Percentiles rank a stretch among this genome's conserved stretches.
phyloP scores from a whole-genome alignment of 176 grass and related monocot genomes.

The Avena eriantha region DNA sequence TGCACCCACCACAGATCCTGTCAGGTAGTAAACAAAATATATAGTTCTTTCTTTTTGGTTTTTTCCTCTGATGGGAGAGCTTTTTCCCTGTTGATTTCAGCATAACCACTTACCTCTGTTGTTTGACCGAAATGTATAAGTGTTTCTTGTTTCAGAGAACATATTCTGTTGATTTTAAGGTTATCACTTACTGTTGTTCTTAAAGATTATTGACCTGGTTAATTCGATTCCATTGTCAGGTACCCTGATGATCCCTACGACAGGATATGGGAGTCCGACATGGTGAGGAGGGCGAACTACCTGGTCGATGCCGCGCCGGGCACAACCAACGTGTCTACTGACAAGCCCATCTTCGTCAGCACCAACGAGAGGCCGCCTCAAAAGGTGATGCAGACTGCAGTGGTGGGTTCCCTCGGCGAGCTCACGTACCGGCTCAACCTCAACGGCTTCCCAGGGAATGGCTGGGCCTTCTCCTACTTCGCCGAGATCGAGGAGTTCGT shows the following conservation, averaged over 20 bases:
- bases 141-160: no score
- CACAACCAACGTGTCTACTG: slow-evolving; percentile 74
- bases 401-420: slow-evolving; percentile 68
- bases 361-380: slow-evolving; percentile 65
- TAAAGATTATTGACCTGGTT: neutral
- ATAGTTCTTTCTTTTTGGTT: neutral
- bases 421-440: slow-evolving; percentile 88
- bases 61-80: no score
- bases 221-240: slow-evolving; percentile 1
- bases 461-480: slow-evolving; percentile 88
- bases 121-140: no score
- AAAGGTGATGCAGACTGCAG: slow-evolving; percentile 95
- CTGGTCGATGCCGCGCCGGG: slow-evolving; percentile 84
- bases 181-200: neutral
- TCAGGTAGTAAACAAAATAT: slow-evolving; percentile 45
- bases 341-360: slow-evolving; percentile 55
- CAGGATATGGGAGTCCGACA: slow-evolving; percentile 93
- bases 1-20: slow-evolving; percentile 54
- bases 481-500: slow-evolving; percentile 81
- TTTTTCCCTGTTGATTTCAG: neutral
- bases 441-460: slow-evolving; percentile 69
- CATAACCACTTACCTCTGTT: neutral
- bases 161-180: no score
- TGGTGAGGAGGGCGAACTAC: slow-evolving; percentile 73
- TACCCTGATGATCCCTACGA: slow-evolving; percentile 94